A percentile compares a stretch with the other conserved stretches of the same genome.
phyloP scores from a whole-genome alignment of 228 moss, liverwort and hornwort species.

The Sphagnum magellanicum region DNA sequence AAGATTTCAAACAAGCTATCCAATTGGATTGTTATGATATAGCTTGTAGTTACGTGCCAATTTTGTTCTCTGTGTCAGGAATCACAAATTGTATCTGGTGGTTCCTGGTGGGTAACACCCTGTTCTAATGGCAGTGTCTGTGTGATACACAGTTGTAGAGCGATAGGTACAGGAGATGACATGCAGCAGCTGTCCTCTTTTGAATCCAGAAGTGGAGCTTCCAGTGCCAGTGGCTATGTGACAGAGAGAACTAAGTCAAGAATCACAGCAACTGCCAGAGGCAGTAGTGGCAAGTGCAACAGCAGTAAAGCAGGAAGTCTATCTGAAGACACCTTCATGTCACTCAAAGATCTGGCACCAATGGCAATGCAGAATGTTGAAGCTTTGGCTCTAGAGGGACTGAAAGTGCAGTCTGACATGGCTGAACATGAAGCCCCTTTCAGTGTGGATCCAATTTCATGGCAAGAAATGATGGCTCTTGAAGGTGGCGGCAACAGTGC shows the following conservation, averaged over 20 bases:
- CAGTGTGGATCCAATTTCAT: constrained; percentile 69
- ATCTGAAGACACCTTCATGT: constrained; percentile 49
- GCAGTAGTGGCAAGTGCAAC: constrained; percentile 17
- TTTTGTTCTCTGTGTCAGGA: too few species aligned
- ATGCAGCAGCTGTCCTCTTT: too few species aligned
- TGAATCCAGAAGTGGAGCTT: neutral
- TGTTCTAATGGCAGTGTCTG: too few species aligned
- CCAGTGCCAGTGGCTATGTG: constrained; percentile 13
- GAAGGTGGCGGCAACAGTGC: constrained; percentile 58
- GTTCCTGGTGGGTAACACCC: too few species aligned
- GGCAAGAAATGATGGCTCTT: constrained; percentile 33
- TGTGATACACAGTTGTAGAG: too few species aligned
- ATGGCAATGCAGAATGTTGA: constrained; percentile 99
- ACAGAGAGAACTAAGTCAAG: constrained; percentile 19
- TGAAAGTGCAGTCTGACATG: constrained; percentile 94
- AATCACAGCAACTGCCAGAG: constrained; percentile 16
- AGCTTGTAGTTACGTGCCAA: too few species aligned
- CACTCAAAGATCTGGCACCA: constrained; percentile 89
- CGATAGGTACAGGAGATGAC: too few species aligned
- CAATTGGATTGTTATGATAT: too few species aligned
- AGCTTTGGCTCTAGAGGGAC: constrained; percentile 84
- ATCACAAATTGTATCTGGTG: too few species aligned
- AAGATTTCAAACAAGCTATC: too few species aligned
- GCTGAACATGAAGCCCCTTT: constrained; percentile 85
- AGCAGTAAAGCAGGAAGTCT: constrained; percentile 18